Evolutionary conservation across 164 flowering plant species (phyloP), one percentile per base, ranked within the genome.

Genomic region (Euptelea pleiosperma): DNA sequence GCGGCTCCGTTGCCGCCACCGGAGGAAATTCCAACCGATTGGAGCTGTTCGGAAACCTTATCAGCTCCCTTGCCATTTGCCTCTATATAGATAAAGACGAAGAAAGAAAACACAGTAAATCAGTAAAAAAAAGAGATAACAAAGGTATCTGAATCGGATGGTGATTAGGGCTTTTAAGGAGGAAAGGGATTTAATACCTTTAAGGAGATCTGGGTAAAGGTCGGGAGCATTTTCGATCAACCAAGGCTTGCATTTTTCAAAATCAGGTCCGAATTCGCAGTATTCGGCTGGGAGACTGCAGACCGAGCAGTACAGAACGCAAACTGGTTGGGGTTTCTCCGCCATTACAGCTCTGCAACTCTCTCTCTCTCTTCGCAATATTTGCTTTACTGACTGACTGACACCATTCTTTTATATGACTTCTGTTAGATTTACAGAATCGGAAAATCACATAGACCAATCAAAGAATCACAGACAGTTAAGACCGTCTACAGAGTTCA

Each of bases 211-310:
- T 0, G 97, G 97, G 65, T 87, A 93, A 12, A 84, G 70, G 2
- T 87, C 75, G 6, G 94, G 89, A 3, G 87, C 96, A 73, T 90
- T 84, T 48, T 70, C 74, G 75, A 93, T 77, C 73, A 92, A 64
- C 98, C 98, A 92, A 4, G 97, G 98, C 65, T 92, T 92, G 82
- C 98, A 92, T 70, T 83, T 90, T 65, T 80, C 89, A 65, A 90
- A 90, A 73, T 93, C 96, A 52, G 96, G 83, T 0, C 96, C 96
- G 71, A 90, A 90, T 64, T 90, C 98, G 58, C 98, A 93, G 77
- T 86, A 93, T 67, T 93, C 97, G 0, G 89, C 82, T 0, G 97
- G 98, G 42, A 92, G 71, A 53, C 82, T 75, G 68, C 97, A 92
- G 1, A 82, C 81, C 8, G 64, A 57, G 60, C 97, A 90, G 71